A percentile compares a stretch with the other conserved stretches of the same genome.
These are phyloP conservation scores for Trichophyton mentagrophytes DNA, from an alignment of 2,329 filamentous ascomycete genomes.

Conservation along the genomic window DNA sequence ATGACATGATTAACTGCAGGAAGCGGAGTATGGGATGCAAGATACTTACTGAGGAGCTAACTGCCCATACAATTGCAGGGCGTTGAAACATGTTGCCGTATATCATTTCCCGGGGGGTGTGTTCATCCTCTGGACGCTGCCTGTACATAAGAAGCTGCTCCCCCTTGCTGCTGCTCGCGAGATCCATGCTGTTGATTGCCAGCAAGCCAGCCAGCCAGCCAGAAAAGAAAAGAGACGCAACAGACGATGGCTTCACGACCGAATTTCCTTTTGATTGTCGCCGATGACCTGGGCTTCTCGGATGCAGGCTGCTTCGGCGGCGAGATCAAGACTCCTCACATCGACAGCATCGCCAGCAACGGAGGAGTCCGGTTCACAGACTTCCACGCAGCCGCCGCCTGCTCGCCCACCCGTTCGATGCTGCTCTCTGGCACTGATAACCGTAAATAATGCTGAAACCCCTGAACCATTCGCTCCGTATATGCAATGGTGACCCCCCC, in stretches of 20 bases:
- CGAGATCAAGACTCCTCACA: constrained; percentile 48
- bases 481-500: neutral
- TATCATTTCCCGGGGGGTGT: neutral
- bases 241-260: constrained; percentile 21
- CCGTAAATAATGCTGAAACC: constrained; percentile 26
- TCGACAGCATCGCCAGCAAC: constrained; percentile 42
- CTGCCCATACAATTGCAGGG: neutral
- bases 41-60: neutral
- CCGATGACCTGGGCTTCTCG: constrained; percentile 49
- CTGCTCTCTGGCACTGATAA: constrained; percentile 54
- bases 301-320: constrained; percentile 48
- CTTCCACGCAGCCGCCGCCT: constrained; percentile 53
- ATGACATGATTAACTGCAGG: neutral
- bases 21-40: neutral
- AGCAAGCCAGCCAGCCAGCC: no score
- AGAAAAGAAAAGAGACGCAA: no score
- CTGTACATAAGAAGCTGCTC: no score
- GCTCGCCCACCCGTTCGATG: constrained; percentile 53
- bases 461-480: constrained; percentile 15
- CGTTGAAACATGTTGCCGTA: neutral
- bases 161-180: no score
- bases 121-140: neutral
- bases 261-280: constrained; percentile 48
- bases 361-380: constrained; percentile 48
- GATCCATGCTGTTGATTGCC: no score